A percentile compares a stretch with the other conserved stretches of the same genome.
These are phyloP conservation scores for Phytophthora europaea DNA, from an alignment of 352 stramenopile genomes.

Conservation along the genomic window DNA sequence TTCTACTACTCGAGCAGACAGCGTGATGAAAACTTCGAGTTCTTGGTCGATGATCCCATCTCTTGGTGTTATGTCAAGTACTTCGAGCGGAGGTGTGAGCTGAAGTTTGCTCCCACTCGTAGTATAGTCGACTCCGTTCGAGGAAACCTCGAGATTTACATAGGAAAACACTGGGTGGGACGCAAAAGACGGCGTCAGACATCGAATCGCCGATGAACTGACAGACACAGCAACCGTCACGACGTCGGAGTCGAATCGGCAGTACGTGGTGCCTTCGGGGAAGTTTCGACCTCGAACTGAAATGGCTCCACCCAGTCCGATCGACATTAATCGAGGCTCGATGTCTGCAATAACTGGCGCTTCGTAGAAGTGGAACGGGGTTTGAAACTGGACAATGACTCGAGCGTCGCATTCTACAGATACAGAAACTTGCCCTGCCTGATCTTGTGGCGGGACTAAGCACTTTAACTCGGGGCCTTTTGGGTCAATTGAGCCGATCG, in stretches of 20 bases:
- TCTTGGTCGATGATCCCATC: constrained; percentile 38
- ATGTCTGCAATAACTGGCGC: constrained; percentile 28
- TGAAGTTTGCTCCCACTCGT: constrained; percentile 32
- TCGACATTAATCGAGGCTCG: constrained; percentile 30
- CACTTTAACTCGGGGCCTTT: constrained; percentile 30
- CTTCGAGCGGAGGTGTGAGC: constrained; percentile 33
- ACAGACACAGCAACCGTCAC: constrained; percentile 21
- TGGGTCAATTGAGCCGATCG: constrained; percentile 19
- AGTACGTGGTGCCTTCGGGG: constrained; percentile 24
- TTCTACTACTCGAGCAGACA: constrained; percentile 30
- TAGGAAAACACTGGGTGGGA: constrained; percentile 21
- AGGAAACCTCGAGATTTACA: constrained; percentile 41
- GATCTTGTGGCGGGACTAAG: constrained; percentile 23
- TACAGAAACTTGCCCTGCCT: constrained; percentile 26
- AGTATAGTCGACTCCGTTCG: constrained; percentile 50
- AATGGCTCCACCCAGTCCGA: constrained; percentile 24
- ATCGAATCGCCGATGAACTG: constrained; percentile 40
- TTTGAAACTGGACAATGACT: constrained; percentile 33
- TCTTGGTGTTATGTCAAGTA: constrained; percentile 39
- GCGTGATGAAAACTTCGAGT: constrained; percentile 32
- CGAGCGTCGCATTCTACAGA: constrained; percentile 42
- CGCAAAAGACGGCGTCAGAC: constrained; percentile 27
- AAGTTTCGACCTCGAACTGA: constrained; percentile 41
- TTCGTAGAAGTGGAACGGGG: constrained; percentile 45
- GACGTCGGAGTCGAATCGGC: constrained; percentile 28